Base-by-base conservation (phyloP, 306 rosid genomes). In the Rosa lucieae region DNA sequence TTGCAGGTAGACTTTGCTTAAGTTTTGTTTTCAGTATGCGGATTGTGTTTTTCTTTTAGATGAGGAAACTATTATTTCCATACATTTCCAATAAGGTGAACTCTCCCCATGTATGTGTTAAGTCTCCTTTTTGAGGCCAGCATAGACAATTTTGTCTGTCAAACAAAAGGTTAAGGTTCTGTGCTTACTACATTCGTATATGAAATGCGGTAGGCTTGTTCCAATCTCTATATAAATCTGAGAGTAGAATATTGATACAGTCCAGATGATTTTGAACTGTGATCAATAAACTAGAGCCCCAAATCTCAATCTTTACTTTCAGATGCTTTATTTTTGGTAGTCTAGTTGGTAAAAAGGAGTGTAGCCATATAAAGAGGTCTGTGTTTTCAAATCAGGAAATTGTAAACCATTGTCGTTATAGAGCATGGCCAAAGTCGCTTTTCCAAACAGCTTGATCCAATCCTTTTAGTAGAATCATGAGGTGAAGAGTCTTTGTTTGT, bases 81-180 rank as follows among this genome's bases (percentile, higher is more conserved):
- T 52, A 52, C 73, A 69, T 35, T 83, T 84, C 59, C 73, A 89
- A 92, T 90, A 90, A 89, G 89, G 83, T 84, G 80, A 82, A 71
- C 69, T 20, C 40, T 55, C 32, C 56, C 47, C 52, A 29, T 68
- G 53, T 74, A 66, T 55, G 46, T 78, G 84, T 82, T 79, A 75
- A 62, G 67, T 87, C 67, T 78, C 81, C 75, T 73, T 37, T 39
- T 66, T 51, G 73, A 83, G 62, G 29, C 82, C 76, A 69, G 68
- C 73, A 70, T 72, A 85, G 93, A 82, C 82, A 78, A 72, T 77
- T 80, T 86, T 78, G 74, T 40, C 15, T 67, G 51, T 67, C 35
- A 62, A 52, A 73, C 59, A 43, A 21, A 70, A 77, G 65, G 29
- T 66, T 56, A 13, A 51, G 17, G 26, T 20, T 18, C 1, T 53